A percentile compares a stretch with the other conserved stretches of the same genome.
These are phyloP conservation scores for Knufia petricola DNA, from an alignment of 2,329 filamentous ascomycete genomes.

Conservation along the genomic window DNA sequence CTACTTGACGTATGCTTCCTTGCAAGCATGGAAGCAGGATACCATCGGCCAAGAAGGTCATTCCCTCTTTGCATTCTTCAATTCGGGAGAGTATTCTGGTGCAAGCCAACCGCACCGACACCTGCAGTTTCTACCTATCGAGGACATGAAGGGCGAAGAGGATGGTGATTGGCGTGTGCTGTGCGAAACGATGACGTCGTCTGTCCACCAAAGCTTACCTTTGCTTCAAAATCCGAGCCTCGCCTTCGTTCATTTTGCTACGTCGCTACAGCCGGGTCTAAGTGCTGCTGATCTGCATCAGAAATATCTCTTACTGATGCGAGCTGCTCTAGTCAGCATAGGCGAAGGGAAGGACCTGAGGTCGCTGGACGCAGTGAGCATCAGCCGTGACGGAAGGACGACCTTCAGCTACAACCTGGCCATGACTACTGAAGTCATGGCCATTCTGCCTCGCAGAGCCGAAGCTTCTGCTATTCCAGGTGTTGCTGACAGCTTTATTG, in stretches of 20 bases:
- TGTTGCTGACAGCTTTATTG: slow-evolving; percentile 33
- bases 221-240: slow-evolving; percentile 40
- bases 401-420: slow-evolving; percentile 50
- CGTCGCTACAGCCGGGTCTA: slow-evolving; percentile 12
- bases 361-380: slow-evolving; percentile 7
- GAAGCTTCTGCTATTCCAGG: slow-evolving; percentile 36
- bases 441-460: slow-evolving; percentile 41
- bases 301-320: slow-evolving; percentile 36
- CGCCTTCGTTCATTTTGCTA: slow-evolving; percentile 19
- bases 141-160: slow-evolving; percentile 30
- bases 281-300: slow-evolving; percentile 26
- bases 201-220: slow-evolving; percentile 30
- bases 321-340: slow-evolving; percentile 22
- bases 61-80: slow-evolving; percentile 40
- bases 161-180: slow-evolving; percentile 37
- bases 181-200: slow-evolving; percentile 33
- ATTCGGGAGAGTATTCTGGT: slow-evolving; percentile 39
- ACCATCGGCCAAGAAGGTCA: slow-evolving; percentile 15
- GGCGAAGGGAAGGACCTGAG: neutral
- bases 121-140: slow-evolving; percentile 39
- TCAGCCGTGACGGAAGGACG: slow-evolving; percentile 14
- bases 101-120: slow-evolving; percentile 41
- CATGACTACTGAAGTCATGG: slow-evolving; percentile 46
- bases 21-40: slow-evolving; percentile 31
- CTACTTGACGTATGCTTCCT: slow-evolving; percentile 32